Percentiles rank a stretch among this genome's conserved stretches.
phyloP scores from a whole-genome alignment of 108 stramenopile species.

The Fragilariopsis cylindrus region DNA sequence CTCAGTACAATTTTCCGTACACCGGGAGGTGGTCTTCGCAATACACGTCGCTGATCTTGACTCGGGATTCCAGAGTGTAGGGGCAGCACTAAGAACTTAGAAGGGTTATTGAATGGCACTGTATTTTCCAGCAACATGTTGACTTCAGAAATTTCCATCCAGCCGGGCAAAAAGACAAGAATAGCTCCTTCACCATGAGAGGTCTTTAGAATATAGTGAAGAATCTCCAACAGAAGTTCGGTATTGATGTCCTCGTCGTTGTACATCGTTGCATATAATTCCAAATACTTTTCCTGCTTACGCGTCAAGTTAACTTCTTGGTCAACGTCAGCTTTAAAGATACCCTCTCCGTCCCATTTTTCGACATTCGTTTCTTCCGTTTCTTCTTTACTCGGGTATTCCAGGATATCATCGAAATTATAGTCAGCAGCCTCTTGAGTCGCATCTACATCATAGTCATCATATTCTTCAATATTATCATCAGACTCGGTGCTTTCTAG shows the following conservation, averaged over 20 bases:
- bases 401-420: constrained; percentile 28
- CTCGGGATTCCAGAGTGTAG: constrained; percentile 87
- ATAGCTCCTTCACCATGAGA: constrained; percentile 81
- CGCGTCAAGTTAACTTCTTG: constrained; percentile 39
- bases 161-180: constrained; percentile 92
- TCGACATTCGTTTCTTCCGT: constrained; percentile 44
- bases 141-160: constrained; percentile 88
- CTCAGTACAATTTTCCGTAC: constrained; percentile 82
- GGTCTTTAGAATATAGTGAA: constrained; percentile 56
- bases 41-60: constrained; percentile 77
- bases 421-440: constrained; percentile 31
- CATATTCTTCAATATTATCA: constrained; percentile 20
- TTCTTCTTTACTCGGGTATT: constrained; percentile 13
- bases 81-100: constrained; percentile 58
- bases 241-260: constrained; percentile 74
- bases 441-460: constrained; percentile 34
- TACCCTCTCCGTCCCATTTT: constrained; percentile 71
- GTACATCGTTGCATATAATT: constrained; percentile 61
- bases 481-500: not conserved
- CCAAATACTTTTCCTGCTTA: constrained; percentile 57
- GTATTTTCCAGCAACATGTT: constrained; percentile 52
- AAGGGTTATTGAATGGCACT: constrained; percentile 55
- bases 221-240: constrained; percentile 51
- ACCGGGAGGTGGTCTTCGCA: constrained; percentile 55
- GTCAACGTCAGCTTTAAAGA: constrained; percentile 34